Evolutionary conservation across 305 asterid species (phyloP), one percentile per base, ranked within the genome.

Genomic region (Solanum chacoense): DNA sequence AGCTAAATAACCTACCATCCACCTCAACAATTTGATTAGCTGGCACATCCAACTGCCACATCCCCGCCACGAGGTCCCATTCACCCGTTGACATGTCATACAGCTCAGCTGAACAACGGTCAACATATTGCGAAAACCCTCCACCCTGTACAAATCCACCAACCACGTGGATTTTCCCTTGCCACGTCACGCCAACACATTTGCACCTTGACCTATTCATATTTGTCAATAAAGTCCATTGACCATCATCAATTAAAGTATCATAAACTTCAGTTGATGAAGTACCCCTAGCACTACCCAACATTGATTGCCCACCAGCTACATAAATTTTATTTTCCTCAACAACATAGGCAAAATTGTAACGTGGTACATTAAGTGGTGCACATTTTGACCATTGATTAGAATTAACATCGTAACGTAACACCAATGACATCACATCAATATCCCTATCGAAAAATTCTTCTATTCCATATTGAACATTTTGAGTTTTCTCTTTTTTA

Each of bases 41-140:
- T 72, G 94, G 94, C 89, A 93, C 92, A 67, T 91, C 94, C 50
- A 92, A 72, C 34, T 90, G 93, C 94, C 95, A 92, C 92, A 91
- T 90, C 88, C 93, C 90, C 0, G 83, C 65, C 29, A 91, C 90
- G 9, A 91, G 92, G 87, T 88, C 91, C 93, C 94, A 91, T 72
- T 12, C 34, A 10, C 90, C 88, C 9, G 85, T 31, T 28, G 79
- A 20, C 8, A 29, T 87, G 7, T 92, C 81, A 63, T 91, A 93
- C 90, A 93, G 92, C 81, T 92, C 93, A 6, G 92, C 91, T 1
- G 92, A 91, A 20, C 94, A 90, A 1, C 94, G 90, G 14, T 91
- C 92, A 22, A 93, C 81, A 12, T 84, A 91, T 8, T 80, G 87
- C 3, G 86, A 18, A 50, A 83, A 83, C 16, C 89, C 80, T n/a